Conservation (phyloP, 2,329 filamentous ascomycete genomes). For the Calycina herbarum region DNA sequence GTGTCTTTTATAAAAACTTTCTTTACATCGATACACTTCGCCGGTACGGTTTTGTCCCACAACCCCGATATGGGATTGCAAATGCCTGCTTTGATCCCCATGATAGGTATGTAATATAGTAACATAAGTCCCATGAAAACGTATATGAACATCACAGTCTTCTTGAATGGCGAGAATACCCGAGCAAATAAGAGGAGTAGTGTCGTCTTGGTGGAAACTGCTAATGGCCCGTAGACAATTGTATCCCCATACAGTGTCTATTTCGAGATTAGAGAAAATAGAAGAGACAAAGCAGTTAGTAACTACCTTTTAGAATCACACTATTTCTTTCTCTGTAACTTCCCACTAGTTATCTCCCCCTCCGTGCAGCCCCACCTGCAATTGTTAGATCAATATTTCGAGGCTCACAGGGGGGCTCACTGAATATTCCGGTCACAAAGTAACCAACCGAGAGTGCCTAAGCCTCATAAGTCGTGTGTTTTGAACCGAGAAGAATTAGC, state of each 20-base stretch:
- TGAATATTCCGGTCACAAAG: background rate
- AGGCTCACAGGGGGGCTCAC: background rate
- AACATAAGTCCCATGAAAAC: slow-evolving; percentile 34
- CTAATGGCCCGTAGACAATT: slow-evolving; percentile 36
- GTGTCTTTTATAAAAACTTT: slow-evolving; percentile 40
- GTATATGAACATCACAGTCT: slow-evolving; percentile 33
- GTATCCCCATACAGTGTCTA: slow-evolving; percentile 29
- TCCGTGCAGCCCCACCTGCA: slow-evolving; percentile 16
- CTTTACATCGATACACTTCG: slow-evolving; percentile 36
- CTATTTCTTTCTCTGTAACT: slow-evolving; percentile 14
- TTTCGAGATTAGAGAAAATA: background rate
- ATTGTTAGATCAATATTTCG: background rate
- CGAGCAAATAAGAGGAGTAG: slow-evolving; percentile 38
- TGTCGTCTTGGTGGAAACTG: slow-evolving; percentile 38
- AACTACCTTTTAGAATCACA: slow-evolving; percentile 16
- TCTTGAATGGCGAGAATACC: slow-evolving; percentile 34
- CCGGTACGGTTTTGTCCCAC: background rate
- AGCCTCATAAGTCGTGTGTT: background rate
- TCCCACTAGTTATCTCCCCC: slow-evolving; percentile 20
- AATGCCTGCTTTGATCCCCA: slow-evolving; percentile 31
- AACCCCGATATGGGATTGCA: background rate
- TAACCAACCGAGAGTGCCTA: background rate
- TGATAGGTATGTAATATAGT: slow-evolving; percentile 34
- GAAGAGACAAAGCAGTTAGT: background rate
- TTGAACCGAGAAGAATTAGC: background rate